Conservation (phyloP, 495 filamentous ascomycete species). For the Aspergillus campestris region DNA sequence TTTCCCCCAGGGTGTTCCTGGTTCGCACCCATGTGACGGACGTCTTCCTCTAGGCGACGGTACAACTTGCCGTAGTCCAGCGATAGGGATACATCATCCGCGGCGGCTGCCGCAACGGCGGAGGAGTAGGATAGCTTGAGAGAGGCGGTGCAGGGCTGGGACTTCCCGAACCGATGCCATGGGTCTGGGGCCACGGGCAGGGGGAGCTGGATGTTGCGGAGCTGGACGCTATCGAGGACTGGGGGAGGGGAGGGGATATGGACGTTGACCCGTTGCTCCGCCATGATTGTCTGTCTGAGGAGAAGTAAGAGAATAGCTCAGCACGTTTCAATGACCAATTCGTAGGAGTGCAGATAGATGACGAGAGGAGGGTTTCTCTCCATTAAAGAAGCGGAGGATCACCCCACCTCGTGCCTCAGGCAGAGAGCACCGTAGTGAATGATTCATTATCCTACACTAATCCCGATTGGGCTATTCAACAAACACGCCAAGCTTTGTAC, state of each 20-base stretch:
- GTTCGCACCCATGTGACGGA: constrained; percentile 2
- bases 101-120: constrained; percentile 7
- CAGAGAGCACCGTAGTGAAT: no score
- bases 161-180: constrained; percentile 14
- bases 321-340: no score
- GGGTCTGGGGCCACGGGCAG: constrained; percentile 13
- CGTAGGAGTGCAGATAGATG: no score
- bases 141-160: constrained; percentile 12
- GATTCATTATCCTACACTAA: no score
- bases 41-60: constrained; percentile 6
- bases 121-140: constrained; percentile 13
- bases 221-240: constrained; percentile 9
- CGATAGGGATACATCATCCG: constrained; percentile 15
- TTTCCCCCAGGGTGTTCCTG: background rate
- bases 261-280: constrained; percentile 1
- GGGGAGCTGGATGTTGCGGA: constrained; percentile 13
- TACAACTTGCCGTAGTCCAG: constrained; percentile 20
- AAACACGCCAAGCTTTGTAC: no score
- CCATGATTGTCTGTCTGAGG: no score
- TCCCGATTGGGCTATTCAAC: no score
- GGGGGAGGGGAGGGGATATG: constrained; percentile 6
- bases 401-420: no score
- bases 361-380: no score
- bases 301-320: no score
- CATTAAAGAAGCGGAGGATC: no score